phyloP scores from a whole-genome alignment of 2,329 filamentous ascomycete genomes.

The Nannizziopsis arthrosporioides region DNA sequence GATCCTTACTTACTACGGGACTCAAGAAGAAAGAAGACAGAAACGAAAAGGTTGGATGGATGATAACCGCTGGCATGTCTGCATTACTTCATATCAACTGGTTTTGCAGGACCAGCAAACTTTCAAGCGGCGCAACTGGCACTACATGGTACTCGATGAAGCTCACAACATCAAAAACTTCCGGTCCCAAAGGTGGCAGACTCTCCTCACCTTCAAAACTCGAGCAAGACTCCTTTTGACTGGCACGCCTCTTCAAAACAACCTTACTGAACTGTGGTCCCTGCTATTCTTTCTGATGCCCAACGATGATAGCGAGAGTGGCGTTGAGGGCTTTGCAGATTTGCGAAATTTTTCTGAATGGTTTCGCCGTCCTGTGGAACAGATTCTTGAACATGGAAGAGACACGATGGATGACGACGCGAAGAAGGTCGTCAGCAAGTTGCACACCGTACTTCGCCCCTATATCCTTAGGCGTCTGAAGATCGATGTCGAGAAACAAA shows the following conservation, averaged over 20 bases:
- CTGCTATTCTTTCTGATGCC: constrained; percentile 94
- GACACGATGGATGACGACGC: constrained; percentile 93
- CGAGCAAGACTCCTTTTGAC: constrained; percentile 77
- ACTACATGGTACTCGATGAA: constrained; percentile 96
- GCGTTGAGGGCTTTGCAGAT: constrained; percentile 81
- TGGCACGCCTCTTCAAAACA: constrained; percentile 92
- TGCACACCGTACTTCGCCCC: constrained; percentile 86
- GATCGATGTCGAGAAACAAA: constrained; percentile 95
- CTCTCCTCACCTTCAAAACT: constrained; percentile 85
- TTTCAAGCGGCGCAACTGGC: constrained; percentile 85
- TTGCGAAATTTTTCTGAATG: constrained; percentile 93
- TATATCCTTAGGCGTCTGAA: constrained; percentile 86
- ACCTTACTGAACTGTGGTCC: constrained; percentile 92
- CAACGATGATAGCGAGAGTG: constrained; percentile 59
- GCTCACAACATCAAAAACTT: constrained; percentile 99
- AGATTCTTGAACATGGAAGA: constrained; percentile 87
- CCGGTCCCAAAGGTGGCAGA: constrained; percentile 94
- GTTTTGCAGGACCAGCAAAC: constrained; percentile 89
- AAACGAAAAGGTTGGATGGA: constrained; percentile 92
- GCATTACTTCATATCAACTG: constrained; percentile 94
- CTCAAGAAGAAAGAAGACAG: constrained; percentile 76
- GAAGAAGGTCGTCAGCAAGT: constrained; percentile 77
- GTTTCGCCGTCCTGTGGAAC: constrained; percentile 88
- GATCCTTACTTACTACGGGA: constrained; percentile 92
- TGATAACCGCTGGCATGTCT: constrained; percentile 89